phyloP scores from a whole-genome alignment of 2,329 filamentous ascomycete genomes.

The Fusarium fujikuroi region DNA sequence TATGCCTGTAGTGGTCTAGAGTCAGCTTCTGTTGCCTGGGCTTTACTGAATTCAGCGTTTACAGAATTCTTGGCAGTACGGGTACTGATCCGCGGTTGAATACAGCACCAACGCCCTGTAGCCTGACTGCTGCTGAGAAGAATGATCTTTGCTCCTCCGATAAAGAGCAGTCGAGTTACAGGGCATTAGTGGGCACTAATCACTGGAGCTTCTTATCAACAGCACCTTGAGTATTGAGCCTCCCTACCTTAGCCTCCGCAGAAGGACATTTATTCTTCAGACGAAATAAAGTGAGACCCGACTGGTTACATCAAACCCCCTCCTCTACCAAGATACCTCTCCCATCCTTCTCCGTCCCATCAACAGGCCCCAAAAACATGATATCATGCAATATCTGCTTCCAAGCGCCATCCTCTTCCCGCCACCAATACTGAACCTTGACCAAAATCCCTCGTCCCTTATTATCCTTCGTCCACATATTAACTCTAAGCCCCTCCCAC shows the following conservation, averaged over 20 bases:
- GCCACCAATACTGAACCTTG: constrained; percentile 22
- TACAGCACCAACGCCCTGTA: neutral
- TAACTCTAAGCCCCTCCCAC: neutral
- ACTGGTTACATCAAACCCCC: neutral
- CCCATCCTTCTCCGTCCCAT: neutral
- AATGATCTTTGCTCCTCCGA: neutral
- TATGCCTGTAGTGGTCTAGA: neutral
- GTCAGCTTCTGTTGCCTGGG: neutral
- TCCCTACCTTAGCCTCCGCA: too few species aligned
- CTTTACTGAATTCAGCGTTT: neutral
- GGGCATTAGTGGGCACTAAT: too few species aligned
- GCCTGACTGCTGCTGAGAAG: neutral
- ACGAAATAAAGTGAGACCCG: too few species aligned
- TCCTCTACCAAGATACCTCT: neutral
- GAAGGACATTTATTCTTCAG: too few species aligned
- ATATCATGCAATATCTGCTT: constrained; percentile 19
- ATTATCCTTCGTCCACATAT: constrained; percentile 19
- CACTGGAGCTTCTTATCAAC: neutral
- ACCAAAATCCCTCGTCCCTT: neutral
- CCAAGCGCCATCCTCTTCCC: neutral
- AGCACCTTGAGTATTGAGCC: neutral
- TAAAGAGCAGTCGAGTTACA: too few species aligned
- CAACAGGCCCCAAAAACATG: neutral
- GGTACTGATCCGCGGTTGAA: too few species aligned
- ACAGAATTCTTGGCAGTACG: neutral